These are phyloP conservation scores for Torulaspora quercuum DNA, from an alignment of 805 yeast genomes.

Conservation along the genomic window DNA sequence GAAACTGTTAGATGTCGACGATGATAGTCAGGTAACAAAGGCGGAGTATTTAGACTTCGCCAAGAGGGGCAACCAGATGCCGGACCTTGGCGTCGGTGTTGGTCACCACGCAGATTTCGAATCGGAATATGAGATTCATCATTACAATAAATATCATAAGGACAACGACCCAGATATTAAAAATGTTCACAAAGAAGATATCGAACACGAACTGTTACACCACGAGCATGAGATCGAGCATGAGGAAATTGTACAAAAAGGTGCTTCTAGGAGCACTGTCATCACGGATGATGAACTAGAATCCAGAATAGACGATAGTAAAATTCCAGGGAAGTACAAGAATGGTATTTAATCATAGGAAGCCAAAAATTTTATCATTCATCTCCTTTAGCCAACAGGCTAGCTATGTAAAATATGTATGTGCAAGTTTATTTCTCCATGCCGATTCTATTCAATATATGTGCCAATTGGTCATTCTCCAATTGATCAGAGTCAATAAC, in stretches of 20 bases:
- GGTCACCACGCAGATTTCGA: slow-evolving; percentile 95
- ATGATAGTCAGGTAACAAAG: slow-evolving; percentile 59
- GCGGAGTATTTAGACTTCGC: slow-evolving; percentile 70
- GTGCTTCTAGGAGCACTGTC: slow-evolving; percentile 38
- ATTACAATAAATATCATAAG: slow-evolving; percentile 79
- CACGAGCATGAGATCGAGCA: slow-evolving; percentile 84
- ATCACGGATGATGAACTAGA: slow-evolving; percentile 42
- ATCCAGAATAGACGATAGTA: slow-evolving; percentile 35
- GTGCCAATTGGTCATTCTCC: slow-evolving; percentile 25
- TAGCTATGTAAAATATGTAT: not conserved
- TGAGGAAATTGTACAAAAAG: slow-evolving; percentile 37
- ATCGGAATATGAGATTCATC: slow-evolving; percentile 89
- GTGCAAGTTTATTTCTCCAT: not conserved
- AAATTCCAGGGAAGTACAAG: slow-evolving; percentile 42
- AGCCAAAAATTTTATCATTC: slow-evolving; percentile 1
- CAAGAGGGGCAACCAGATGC: slow-evolving; percentile 64
- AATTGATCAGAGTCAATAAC: slow-evolving; percentile 26
- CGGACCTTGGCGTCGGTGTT: slow-evolving; percentile 90
- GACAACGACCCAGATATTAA: slow-evolving; percentile 79
- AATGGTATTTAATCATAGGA: slow-evolving; percentile 19
- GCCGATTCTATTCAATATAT: slow-evolving; percentile 13
- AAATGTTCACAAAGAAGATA: slow-evolving; percentile 80
- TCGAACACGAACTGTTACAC: slow-evolving; percentile 79
- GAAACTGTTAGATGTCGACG: slow-evolving; percentile 58
- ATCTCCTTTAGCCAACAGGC: slow-evolving; percentile 1